A percentile compares a stretch with the other conserved stretches of the same genome.
Evolutionary conservation across 2,329 filamentous ascomycete species (phyloP).

Genomic region (Alternaria atra): DNA sequence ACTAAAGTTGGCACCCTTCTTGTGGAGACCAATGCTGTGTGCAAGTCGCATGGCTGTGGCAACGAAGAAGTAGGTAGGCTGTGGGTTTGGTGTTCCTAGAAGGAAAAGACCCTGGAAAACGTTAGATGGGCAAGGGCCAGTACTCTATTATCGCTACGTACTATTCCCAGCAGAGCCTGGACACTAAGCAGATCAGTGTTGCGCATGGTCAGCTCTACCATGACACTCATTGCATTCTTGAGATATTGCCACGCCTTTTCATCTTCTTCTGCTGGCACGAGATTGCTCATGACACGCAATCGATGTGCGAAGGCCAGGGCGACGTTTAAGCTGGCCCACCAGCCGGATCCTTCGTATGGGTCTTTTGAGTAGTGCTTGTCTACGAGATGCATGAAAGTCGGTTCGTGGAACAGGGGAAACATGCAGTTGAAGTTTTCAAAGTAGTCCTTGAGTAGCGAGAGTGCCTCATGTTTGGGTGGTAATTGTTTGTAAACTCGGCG

Average conservation of each 20-base stretch:
- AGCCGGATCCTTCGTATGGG: conserved; percentile 93
- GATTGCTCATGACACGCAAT: conserved; percentile 92
- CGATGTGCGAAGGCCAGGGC: conserved; percentile 92
- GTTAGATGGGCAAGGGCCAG: conserved; percentile 22
- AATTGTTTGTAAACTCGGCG: conserved; percentile 83
- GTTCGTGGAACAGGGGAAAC: conserved; percentile 96
- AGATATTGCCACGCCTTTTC: conserved; percentile 94
- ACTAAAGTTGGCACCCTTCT: conserved; percentile 90
- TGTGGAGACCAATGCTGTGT: conserved; percentile 95
- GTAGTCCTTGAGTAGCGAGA: conserved; percentile 89
- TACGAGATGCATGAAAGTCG: conserved; percentile 97
- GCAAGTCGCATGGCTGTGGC: conserved; percentile 89
- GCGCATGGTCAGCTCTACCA: conserved; percentile 91
- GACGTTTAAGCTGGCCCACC: conserved; percentile 98
- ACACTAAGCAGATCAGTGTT: conserved; percentile 96
- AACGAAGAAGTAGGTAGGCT: conserved; percentile 90
- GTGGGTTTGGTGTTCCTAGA: conserved; percentile 95
- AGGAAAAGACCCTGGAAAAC: conserved; percentile 76
- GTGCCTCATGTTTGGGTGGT: conserved; percentile 84
- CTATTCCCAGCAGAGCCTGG: conserved; percentile 91
- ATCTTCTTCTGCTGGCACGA: conserved; percentile 90
- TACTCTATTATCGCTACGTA: conserved; percentile 42
- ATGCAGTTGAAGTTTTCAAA: conserved; percentile 99
- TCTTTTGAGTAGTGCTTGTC: conserved; percentile 92
- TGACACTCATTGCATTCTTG: conserved; percentile 94